These are phyloP conservation scores for Paracamarosporium sp. DNA, from an alignment of 2,329 filamentous ascomycete species.

Conservation along the genomic window DNA sequence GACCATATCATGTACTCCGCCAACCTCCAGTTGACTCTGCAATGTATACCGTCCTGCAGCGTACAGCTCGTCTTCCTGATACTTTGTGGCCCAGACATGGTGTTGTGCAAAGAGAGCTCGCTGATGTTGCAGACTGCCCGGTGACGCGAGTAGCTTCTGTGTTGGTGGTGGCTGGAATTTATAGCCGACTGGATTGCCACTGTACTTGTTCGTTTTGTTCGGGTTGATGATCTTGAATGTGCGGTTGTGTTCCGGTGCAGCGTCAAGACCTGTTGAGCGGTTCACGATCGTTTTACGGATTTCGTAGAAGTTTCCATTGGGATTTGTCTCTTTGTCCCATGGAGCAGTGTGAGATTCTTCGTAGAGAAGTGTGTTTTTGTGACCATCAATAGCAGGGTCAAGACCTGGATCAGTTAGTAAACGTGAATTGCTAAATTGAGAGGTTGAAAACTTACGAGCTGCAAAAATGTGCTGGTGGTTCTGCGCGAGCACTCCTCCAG, in stretches of 20 bases:
- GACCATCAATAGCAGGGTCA: slow-evolving; percentile 68
- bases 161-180: slow-evolving; percentile 56
- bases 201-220: slow-evolving; percentile 52
- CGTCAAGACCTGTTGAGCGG: slow-evolving; percentile 57
- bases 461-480: slow-evolving; percentile 75
- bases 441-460: too few relatives aligned
- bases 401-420: slow-evolving; percentile 58
- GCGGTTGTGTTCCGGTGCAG: slow-evolving; percentile 62
- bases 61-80: slow-evolving; percentile 59
- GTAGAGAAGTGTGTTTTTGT: slow-evolving; percentile 60
- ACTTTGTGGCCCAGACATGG: slow-evolving; percentile 62
- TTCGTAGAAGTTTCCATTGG: slow-evolving; percentile 67
- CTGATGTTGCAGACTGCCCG: slow-evolving; percentile 52
- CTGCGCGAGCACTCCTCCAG: slow-evolving; percentile 68
- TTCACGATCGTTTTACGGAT: slow-evolving; percentile 58
- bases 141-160: slow-evolving; percentile 58
- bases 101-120: slow-evolving; percentile 59
- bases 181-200: slow-evolving; percentile 55
- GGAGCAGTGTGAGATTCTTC: slow-evolving; percentile 61
- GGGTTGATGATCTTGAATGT: slow-evolving; percentile 63
- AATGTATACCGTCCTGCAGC: slow-evolving; percentile 58
- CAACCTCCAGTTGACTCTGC: slow-evolving; percentile 52
- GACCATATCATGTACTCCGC: slow-evolving; percentile 53
- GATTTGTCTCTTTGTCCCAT: slow-evolving; percentile 62
- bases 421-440: too few relatives aligned